A percentile compares a stretch with the other conserved stretches of the same genome.
These are phyloP conservation scores for Ogataea populi-albae DNA, from an alignment of 805 yeast species.

Conservation along the genomic window DNA sequence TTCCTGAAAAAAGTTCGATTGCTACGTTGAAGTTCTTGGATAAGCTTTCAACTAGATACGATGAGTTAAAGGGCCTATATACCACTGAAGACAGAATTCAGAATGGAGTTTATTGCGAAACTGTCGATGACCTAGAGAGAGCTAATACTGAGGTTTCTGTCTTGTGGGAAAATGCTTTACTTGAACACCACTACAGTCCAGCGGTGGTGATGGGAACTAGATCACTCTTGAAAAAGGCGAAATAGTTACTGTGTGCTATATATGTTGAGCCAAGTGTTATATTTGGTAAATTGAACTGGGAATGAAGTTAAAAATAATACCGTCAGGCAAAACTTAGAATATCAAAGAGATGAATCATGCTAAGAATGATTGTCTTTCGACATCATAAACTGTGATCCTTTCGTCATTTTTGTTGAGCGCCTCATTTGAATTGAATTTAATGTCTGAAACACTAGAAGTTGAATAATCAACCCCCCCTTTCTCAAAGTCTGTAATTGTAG, in stretches of 20 bases:
- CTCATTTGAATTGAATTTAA: conserved; percentile 1
- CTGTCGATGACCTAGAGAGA: conserved; percentile 64
- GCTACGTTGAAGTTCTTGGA: conserved; percentile 78
- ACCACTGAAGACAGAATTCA: conserved; percentile 85
- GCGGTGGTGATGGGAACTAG: conserved; percentile 66
- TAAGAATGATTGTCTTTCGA: conserved; percentile 5
- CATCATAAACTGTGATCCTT: conserved; percentile 7
- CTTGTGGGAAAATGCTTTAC: conserved; percentile 79
- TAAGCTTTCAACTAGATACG: conserved; percentile 67
- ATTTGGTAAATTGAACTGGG: no score
- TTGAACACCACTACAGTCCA: conserved; percentile 83
- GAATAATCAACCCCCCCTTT: conserved; percentile 1
- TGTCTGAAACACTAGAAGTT: not conserved
- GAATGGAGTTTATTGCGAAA: conserved; percentile 73
- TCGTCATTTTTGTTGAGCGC: conserved; percentile 2
- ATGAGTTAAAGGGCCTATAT: conserved; percentile 70
- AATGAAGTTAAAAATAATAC: no score
- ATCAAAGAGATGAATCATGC: no score
- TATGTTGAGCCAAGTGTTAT: no score
- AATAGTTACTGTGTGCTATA: no score
- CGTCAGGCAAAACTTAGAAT: no score
- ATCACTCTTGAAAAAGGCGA: conserved; percentile 37
- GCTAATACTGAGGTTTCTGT: conserved; percentile 86
- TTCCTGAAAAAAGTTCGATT: conserved; percentile 84
- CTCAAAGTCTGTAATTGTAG: conserved; percentile 6